Conservation (phyloP, 306 rosid genomes). For the Cicer judaicum region DNA sequence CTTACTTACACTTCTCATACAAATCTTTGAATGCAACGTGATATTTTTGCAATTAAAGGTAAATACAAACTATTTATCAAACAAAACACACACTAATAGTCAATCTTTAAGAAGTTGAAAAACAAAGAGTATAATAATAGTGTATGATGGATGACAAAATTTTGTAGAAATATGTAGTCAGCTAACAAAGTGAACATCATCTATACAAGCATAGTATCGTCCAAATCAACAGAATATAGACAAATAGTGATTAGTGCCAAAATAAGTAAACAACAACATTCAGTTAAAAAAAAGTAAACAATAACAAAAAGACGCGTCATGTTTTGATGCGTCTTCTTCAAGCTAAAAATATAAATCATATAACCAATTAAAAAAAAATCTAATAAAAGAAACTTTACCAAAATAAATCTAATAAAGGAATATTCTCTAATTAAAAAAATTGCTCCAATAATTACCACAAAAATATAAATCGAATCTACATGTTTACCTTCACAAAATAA, state of each 20-base stretch:
- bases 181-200: constrained; percentile 14
- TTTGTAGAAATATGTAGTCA: not conserved
- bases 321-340: constrained; percentile 32
- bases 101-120: too few relatives aligned
- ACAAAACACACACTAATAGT: not conserved
- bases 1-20: not conserved
- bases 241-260: constrained; percentile 29
- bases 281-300: not conserved
- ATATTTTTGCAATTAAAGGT: not conserved
- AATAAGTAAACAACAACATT: constrained; percentile 23
- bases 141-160: not conserved
- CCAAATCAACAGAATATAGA: constrained; percentile 31
- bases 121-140: not conserved
- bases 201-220: constrained; percentile 2
- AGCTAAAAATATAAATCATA: constrained; percentile 7
- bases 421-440: not conserved
- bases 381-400: constrained; percentile 19
- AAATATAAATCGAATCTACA: not conserved
- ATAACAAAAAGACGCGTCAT: not conserved
- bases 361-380: constrained; percentile 17
- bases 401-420: constrained; percentile 22
- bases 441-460: not conserved
- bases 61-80: not conserved
- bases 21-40: not conserved
- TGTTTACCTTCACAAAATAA: not conserved